Conservation (phyloP, 495 filamentous ascomycete genomes). For the Penicillium antarcticum region DNA sequence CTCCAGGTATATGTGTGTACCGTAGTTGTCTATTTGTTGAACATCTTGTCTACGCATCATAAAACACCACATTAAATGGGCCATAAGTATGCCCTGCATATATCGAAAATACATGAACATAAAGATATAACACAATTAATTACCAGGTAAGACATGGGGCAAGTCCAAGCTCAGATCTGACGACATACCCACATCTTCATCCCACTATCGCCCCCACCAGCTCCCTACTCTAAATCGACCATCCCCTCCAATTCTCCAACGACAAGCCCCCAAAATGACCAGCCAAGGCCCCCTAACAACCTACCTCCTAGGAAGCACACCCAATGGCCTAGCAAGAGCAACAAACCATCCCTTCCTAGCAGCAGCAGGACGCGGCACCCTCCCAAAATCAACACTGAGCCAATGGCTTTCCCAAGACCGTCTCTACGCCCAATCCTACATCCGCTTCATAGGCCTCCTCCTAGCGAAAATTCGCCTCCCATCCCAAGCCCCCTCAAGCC, state of each 20-base stretch:
- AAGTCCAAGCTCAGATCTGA: background rate
- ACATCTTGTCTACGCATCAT: no score
- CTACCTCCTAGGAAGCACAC: slow-evolving; percentile 27
- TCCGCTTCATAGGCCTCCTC: slow-evolving; percentile 64
- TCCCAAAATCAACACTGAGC: slow-evolving; percentile 53
- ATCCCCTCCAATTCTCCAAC: background rate
- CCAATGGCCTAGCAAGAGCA: slow-evolving; percentile 45
- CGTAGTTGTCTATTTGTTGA: no score
- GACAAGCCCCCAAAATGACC: slow-evolving; percentile 13
- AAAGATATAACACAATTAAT: no score
- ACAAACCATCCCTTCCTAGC: slow-evolving; percentile 69
- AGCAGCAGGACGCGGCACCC: slow-evolving; percentile 59
- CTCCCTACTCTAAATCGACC: background rate
- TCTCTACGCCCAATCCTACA: slow-evolving; percentile 70
- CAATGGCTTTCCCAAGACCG: slow-evolving; percentile 75
- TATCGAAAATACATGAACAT: no score
- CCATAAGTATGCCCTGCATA: no score
- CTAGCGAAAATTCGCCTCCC: slow-evolving; percentile 63
- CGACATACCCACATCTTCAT: slow-evolving; percentile 6
- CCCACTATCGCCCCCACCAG: slow-evolving; percentile 8
- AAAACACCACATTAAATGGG: no score
- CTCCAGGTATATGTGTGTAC: no score
- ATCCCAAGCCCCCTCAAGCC: slow-evolving; percentile 22
- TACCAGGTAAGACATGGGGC: background rate
- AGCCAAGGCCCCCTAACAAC: slow-evolving; percentile 28